Base-by-base conservation (phyloP, 805 yeast species). In the Schizosaccharomyces osmophilus region DNA sequence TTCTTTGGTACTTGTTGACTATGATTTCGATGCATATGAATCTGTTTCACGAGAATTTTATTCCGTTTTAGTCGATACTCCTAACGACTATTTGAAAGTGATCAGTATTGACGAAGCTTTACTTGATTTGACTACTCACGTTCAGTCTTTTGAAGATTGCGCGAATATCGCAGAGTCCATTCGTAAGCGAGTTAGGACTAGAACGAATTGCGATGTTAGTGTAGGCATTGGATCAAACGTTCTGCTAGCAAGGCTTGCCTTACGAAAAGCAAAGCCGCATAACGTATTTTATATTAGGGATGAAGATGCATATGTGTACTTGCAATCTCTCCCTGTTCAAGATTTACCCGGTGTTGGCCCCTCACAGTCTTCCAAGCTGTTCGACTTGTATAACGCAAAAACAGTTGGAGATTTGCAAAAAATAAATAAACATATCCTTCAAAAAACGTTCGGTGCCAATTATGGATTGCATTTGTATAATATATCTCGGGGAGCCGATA, bases 61-160 rank as follows among this genome's bases (percentile, higher is more conserved):
- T 69, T 74, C 80, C 1, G 76, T 78, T 15, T 71, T 90, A 58
- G 63, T 82, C 1, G 69, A 72, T 0, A 64, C 74, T 6, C 66
- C 71, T 0, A 74, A 77, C 4, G 74, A 72, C 62, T 65, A 67
- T 19, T 79, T 88, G 1, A 75, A 82, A 39, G 97, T 97, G 0
- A 86, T 93, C 0, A 87, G 94, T 64, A 82, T 93, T 2, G 97
- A 93, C 70, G 98, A 93, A 68, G 95, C 88, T 0, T 72, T 93
- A n/a, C 68, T 87, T 9, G 95, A 87, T 66, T 75, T 83, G 1
- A 72, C 82, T 0, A 66, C 77, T 0, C 67, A 36, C 3, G 69
- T 69, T 29, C 8, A 39, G 4, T 26, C 17, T 19, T 19, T 19
- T 13, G 65, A 65, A 5, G 61, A 57, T 60, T 72, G 74, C 0